These are phyloP conservation scores for Musa troglodytarum DNA, from an alignment of 176 grass and related monocot species.

Conservation along the genomic window DNA sequence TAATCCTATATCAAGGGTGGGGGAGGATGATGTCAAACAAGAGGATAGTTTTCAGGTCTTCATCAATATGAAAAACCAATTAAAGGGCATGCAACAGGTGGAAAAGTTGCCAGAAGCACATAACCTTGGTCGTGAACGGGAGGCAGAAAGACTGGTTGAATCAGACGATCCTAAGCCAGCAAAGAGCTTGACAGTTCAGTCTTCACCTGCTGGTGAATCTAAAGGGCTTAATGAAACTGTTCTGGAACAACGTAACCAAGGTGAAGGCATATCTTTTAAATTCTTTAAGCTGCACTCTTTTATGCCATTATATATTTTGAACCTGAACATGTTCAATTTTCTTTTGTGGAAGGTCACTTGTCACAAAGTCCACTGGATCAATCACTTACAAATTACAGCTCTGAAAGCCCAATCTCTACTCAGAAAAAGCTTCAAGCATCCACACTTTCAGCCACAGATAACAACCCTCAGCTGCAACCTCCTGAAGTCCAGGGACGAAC, in stretches of 20 bases:
- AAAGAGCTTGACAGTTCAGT: background rate
- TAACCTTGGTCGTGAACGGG: slow-evolving; percentile 8
- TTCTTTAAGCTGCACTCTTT: slow-evolving; percentile 10
- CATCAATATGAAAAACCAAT: slow-evolving; percentile 1
- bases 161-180: background rate
- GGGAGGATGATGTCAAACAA: background rate
- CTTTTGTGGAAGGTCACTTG: background rate
- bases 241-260: slow-evolving; percentile 6
- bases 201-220: background rate
- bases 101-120: slow-evolving; percentile 15
- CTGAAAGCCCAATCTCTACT: background rate
- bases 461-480: slow-evolving; percentile 1
- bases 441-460: background rate
- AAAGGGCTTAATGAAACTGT: slow-evolving; percentile 3
- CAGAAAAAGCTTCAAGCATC: background rate
- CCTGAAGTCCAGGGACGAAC: background rate
- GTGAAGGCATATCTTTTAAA: slow-evolving; percentile 13
- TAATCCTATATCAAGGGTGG: background rate
- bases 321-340: slow-evolving; percentile 18
- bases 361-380: slow-evolving; percentile 4
- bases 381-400: background rate
- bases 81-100: slow-evolving; percentile 10
- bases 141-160: slow-evolving; percentile 1
- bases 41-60: background rate
- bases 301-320: slow-evolving; percentile 14